Evolutionary conservation across 192 early-diverging fungal species (phyloP), one percentile per base, ranked within the genome.

Genomic region (Martensiomyces pterosporus): DNA sequence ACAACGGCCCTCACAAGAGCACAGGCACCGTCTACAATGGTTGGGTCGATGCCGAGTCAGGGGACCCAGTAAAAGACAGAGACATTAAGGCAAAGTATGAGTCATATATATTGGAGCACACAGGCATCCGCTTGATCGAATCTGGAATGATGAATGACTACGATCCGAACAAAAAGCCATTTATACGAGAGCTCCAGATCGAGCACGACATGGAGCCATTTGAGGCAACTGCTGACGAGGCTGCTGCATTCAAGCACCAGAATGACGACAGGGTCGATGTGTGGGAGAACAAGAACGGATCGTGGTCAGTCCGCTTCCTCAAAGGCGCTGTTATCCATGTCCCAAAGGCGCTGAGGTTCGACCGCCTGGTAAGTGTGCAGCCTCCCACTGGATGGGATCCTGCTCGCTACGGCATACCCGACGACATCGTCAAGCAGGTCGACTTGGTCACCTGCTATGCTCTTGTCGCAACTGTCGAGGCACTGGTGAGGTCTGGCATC

Each of bases 301-400:
- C 82, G 40, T 92, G 78, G 83, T 77, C 68, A 33, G 89, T 93
- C 54, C 79, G 79, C 24, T 69, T 97, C 49, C 81, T 82, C 50
- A 92, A 92, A 79, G 91, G 91, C 43, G 86, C 93, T 24, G 85
- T 77, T 45, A 61, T 97, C 24, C 87, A 82, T 69, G 75, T 97
- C 26, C 93, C 93, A 69, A 97, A 97, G 81, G 93, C 93, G 8
- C 79, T 94, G 39, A 82, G 82, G 32, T 90, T 97, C 55, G 89
- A 93, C 63, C 86, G 93, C 18, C 39, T 57, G 24, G 91, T 91
- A 32, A 91, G 90, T 65, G 93, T 89, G 29, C 91, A 93, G 64
- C 84, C 94, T 34, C 93, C 93, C 26, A 89, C 92, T 25, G 93
- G 93, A 41, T 97, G 93, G 93, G 77, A 87, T 55, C 87, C 91